Percentiles rank a stretch among this genome's conserved stretches.
These are phyloP conservation scores for Salix exigua DNA, from an alignment of 345 rosid species.

Conservation along the genomic window DNA sequence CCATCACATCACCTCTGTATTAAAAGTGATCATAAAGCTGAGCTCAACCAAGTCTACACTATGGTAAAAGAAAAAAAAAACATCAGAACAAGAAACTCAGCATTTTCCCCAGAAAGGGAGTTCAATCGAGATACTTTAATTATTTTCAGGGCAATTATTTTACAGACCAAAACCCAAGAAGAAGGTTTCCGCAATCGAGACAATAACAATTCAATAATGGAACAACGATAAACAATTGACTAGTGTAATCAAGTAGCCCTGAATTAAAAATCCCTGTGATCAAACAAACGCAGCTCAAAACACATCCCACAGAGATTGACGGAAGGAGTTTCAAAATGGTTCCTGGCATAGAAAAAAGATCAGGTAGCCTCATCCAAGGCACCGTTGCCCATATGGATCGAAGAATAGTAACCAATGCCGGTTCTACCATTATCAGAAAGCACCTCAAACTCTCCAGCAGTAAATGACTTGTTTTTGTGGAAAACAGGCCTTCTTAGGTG, in stretches of 20 bases:
- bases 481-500: slow-evolving; percentile 47
- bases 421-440: slow-evolving; percentile 34
- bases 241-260: neutral
- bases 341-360: neutral
- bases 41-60: neutral
- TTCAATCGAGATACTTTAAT: neutral
- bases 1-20: neutral
- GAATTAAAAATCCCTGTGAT: neutral
- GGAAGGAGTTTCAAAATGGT: neutral
- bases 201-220: neutral
- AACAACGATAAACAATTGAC: neutral
- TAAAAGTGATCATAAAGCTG: neutral
- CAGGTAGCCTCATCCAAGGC: neutral
- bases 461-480: slow-evolving; percentile 19
- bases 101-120: neutral
- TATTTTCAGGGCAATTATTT: neutral
- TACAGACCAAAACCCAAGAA: neutral
- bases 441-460: slow-evolving; percentile 53
- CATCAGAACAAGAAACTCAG: neutral
- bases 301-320: neutral
- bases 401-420: slow-evolving; percentile 36
- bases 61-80: neutral
- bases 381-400: neutral
- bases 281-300: neutral
- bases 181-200: neutral